These are phyloP conservation scores for Flaveria sonorensis DNA, from an alignment of 129 eudicot genomes.

Conservation along the genomic window DNA sequence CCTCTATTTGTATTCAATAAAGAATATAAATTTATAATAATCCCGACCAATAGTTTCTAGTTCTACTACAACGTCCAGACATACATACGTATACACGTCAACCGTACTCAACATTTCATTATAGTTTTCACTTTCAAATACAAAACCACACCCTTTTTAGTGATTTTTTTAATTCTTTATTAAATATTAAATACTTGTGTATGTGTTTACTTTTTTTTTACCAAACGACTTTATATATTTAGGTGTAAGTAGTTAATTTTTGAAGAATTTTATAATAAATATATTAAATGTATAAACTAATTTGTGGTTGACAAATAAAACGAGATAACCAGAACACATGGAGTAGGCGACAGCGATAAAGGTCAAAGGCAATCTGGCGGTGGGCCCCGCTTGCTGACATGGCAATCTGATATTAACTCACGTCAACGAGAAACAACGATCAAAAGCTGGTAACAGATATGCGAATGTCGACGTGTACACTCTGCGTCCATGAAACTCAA, in stretches of 20 bases:
- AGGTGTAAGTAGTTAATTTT: neutral
- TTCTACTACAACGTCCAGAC: too few relatives aligned
- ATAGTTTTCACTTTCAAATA: too few relatives aligned
- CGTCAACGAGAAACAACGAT: conserved; percentile 27
- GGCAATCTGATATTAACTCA: conserved; percentile 27
- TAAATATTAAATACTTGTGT: too few relatives aligned
- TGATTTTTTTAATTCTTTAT: too few relatives aligned
- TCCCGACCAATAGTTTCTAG: too few relatives aligned
- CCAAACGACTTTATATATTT: neutral
- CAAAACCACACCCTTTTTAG: neutral
- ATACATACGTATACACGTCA: too few relatives aligned
- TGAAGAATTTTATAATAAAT: neutral
- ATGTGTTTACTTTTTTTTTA: neutral
- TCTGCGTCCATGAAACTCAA: conserved; percentile 29
- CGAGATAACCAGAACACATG: conserved; percentile 37
- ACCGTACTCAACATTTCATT: too few relatives aligned
- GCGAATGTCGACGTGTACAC: conserved; percentile 50
- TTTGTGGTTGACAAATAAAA: conserved; percentile 14
- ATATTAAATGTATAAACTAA: neutral
- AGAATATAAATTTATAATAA: too few relatives aligned
- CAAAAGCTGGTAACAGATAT: conserved; percentile 22
- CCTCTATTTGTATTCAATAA: too few relatives aligned
- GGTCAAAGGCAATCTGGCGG: conserved; percentile 8
- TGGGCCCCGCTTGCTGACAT: conserved; percentile 39
- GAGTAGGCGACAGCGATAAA: conserved; percentile 39